Evolutionary conservation across 768 basidiomycete genomes (phyloP).

Genomic region (Russula foetens): DNA sequence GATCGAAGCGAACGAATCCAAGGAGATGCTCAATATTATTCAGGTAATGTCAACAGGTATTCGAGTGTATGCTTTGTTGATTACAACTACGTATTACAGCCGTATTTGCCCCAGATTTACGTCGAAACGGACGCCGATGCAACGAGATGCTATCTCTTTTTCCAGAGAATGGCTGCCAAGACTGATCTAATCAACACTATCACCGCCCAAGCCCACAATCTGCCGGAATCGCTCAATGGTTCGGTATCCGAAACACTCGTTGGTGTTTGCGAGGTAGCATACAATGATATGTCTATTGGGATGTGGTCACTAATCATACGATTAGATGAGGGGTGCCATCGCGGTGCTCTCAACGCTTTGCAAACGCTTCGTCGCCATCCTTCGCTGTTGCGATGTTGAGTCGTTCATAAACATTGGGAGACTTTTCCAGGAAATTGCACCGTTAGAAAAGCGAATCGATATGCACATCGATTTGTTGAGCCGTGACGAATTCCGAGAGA

Average conservation of each 20-base stretch:
- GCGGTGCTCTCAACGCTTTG: constrained; percentile 75
- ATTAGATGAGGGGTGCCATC: constrained; percentile 76
- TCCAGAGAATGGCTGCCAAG: constrained; percentile 83
- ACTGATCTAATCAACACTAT: constrained; percentile 78
- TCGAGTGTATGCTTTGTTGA: neutral
- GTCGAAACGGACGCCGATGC: constrained; percentile 85
- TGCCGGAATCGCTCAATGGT: constrained; percentile 80
- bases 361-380: constrained; percentile 81
- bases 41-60: constrained; percentile 41
- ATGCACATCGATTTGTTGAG: constrained; percentile 81
- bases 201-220: constrained; percentile 71
- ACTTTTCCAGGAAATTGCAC: constrained; percentile 74
- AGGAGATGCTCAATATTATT: constrained; percentile 73
- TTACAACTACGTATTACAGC: constrained; percentile 35
- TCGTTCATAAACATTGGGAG: constrained; percentile 82
- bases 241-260: constrained; percentile 79
- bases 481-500: constrained; percentile 85
- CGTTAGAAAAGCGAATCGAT: constrained; percentile 87
- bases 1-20: constrained; percentile 76
- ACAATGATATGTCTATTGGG: neutral
- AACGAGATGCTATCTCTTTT: constrained; percentile 85
- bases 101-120: constrained; percentile 88
- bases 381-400: constrained; percentile 73
- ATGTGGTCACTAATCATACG: neutral
- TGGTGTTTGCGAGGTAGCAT: constrained; percentile 84